Evolutionary conservation across 2,329 filamentous ascomycete species (phyloP).

Genomic region (Colletotrichum sp.): DNA sequence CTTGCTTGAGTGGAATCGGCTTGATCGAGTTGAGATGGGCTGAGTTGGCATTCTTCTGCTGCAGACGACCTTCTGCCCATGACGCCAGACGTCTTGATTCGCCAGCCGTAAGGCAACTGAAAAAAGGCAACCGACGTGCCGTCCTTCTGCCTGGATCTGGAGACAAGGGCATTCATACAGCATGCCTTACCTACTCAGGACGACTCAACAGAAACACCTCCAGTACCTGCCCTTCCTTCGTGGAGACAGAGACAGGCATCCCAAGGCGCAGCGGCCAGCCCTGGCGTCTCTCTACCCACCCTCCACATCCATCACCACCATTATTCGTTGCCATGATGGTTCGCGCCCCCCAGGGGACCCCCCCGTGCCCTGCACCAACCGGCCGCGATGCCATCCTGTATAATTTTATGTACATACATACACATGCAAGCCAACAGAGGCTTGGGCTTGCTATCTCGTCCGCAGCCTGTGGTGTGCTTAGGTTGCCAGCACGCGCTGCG

Average conservation of each 20-base stretch:
- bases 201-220: background rate
- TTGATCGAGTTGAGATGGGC: background rate
- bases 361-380: background rate
- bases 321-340: background rate
- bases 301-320: background rate
- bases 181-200: background rate
- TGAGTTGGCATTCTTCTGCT: background rate
- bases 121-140: background rate
- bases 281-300: slow-evolving; percentile 8
- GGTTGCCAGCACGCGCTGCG: background rate
- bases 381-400: background rate
- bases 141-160: slow-evolving; percentile 6
- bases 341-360: background rate
- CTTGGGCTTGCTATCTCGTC: background rate
- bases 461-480: background rate
- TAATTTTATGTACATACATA: background rate
- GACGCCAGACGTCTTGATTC: background rate
- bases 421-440: slow-evolving; percentile 1
- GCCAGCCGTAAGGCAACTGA: slow-evolving; percentile 1
- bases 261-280: slow-evolving; percentile 2
- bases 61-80: background rate
- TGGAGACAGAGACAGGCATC: background rate
- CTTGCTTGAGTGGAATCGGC: background rate
- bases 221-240: background rate
- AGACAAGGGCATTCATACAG: background rate